Evolutionary conservation across 352 stramenopile genomes (phyloP).

Genomic region (Phytophthora palmivora): DNA sequence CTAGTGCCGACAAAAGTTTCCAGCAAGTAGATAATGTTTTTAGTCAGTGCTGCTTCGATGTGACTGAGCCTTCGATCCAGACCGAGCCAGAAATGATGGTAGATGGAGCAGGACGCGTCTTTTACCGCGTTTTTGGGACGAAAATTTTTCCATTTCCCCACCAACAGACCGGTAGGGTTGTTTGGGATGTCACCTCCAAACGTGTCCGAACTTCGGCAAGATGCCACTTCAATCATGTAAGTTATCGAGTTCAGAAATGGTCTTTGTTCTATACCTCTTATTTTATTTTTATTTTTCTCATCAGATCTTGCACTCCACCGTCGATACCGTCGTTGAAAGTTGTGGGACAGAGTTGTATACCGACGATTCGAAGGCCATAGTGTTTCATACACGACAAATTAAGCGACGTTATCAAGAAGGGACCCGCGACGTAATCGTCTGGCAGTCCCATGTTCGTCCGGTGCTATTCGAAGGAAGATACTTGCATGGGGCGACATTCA

Average conservation of each 20-base stretch:
- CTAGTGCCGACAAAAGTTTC: not conserved
- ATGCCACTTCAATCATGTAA: slow-evolving; percentile 13
- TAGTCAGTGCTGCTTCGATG: not conserved
- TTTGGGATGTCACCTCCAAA: slow-evolving; percentile 1
- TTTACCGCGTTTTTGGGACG: not conserved
- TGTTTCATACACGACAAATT: slow-evolving; percentile 6
- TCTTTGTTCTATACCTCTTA: not conserved
- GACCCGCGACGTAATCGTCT: slow-evolving; percentile 5
- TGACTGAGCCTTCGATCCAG: not conserved
- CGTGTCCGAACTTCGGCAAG: not conserved
- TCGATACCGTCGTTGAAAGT: not conserved
- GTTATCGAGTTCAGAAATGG: no score
- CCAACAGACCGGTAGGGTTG: not conserved
- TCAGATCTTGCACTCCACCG: slow-evolving; percentile 8
- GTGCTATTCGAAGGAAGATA: not conserved
- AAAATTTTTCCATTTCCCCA: slow-evolving; percentile 6
- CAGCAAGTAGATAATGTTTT: slow-evolving; percentile 3
- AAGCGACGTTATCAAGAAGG: slow-evolving; percentile 2
- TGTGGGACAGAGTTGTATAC: slow-evolving; percentile 6
- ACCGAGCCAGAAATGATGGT: not conserved
- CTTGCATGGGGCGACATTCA: slow-evolving; percentile 3
- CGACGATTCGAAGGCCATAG: slow-evolving; percentile 2
- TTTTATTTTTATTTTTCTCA: not conserved
- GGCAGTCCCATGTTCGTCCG: slow-evolving; percentile 1
- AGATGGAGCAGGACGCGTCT: not conserved